phyloP scores from a whole-genome alignment of 192 early-diverging fungal species.

The Coemansia asiatica region DNA sequence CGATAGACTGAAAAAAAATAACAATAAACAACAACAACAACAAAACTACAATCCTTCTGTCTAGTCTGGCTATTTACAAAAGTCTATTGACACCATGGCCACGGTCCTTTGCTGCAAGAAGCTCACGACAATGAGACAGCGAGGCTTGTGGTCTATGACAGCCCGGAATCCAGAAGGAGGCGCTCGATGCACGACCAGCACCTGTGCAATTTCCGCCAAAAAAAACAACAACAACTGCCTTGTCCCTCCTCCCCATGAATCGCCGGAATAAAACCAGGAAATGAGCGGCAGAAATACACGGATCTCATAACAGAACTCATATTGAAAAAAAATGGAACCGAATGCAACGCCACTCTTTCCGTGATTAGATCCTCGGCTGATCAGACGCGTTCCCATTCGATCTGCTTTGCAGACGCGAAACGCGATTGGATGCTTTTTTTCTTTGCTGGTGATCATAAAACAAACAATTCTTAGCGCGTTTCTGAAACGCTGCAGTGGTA shows the following conservation, averaged over 20 bases:
- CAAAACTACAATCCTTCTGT: not conserved
- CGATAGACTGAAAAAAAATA: not conserved
- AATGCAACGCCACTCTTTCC: not conserved
- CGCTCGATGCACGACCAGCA: slow-evolving; percentile 3
- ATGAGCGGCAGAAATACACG: not conserved
- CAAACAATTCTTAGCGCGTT: not conserved
- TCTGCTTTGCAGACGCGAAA: not conserved
- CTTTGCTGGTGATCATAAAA: not conserved
- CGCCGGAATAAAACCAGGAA: not conserved
- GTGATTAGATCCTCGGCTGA: not conserved
- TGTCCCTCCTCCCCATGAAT: not conserved
- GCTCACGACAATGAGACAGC: not conserved
- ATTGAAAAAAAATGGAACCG: not conserved
- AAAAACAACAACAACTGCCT: too few relatives aligned
- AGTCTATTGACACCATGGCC: too few relatives aligned
- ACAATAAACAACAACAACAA: not conserved
- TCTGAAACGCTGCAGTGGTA: not conserved
- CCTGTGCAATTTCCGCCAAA: not conserved
- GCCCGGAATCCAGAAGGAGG: slow-evolving; percentile 20
- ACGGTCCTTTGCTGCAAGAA: not conserved
- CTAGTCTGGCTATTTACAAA: not conserved
- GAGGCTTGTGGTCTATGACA: not conserved
- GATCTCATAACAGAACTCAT: not conserved
- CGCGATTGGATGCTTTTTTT: not conserved
- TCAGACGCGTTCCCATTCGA: not conserved